phyloP scores from a whole-genome alignment of 2,329 filamentous ascomycete genomes.

The Celoporthe dispersa region DNA sequence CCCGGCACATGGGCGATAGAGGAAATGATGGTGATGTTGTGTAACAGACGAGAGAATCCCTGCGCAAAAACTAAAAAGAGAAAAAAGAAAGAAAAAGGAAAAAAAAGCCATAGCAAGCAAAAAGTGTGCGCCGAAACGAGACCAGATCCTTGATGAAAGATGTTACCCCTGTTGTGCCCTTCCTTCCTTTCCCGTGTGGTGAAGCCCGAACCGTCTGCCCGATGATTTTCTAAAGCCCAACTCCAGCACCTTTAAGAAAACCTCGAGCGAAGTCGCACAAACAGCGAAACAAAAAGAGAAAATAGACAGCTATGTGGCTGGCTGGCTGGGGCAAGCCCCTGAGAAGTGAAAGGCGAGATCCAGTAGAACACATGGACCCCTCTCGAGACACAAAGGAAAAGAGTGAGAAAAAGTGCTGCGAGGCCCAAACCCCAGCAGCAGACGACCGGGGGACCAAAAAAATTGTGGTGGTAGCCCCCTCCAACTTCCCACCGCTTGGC shows the following conservation, averaged over 20 bases:
- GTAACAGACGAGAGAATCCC: neutral
- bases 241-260: conserved; percentile 17
- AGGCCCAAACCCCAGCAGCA: neutral
- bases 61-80: neutral
- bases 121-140: conserved; percentile 1
- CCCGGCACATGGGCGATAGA: conserved; percentile 5
- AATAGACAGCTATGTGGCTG: conserved; percentile 17
- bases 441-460: no score
- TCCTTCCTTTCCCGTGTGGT: conserved; percentile 22
- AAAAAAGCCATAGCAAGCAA: neutral
- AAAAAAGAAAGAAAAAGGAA: neutral
- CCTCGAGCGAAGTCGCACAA: conserved; percentile 12
- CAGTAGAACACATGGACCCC: neutral
- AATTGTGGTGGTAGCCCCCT: neutral
- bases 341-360: neutral
- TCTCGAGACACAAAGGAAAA: neutral
- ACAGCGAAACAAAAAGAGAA: conserved; percentile 10
- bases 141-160: conserved; percentile 12
- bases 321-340: neutral
- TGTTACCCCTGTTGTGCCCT: neutral
- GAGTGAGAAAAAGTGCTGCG: neutral
- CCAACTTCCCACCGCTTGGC: conserved; percentile 8
- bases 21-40: neutral
- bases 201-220: conserved; percentile 11
- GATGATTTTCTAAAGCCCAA: conserved; percentile 2